Evolutionary conservation across 2,329 filamentous ascomycete species (phyloP), one percentile per base, ranked within the genome.

Genomic region (Pestalotiopsis sp.): DNA sequence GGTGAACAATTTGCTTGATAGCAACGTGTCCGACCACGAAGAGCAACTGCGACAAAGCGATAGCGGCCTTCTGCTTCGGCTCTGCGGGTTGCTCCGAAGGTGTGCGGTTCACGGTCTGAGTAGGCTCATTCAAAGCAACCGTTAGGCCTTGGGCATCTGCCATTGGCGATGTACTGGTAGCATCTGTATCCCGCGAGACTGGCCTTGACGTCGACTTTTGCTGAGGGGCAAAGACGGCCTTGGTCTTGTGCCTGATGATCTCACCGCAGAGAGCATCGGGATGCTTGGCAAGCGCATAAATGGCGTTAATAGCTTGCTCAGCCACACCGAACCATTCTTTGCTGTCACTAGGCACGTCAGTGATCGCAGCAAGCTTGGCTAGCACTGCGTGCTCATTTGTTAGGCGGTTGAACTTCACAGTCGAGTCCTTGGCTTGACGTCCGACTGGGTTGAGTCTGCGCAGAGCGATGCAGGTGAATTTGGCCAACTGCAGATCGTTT

Each of bases 1-100:
- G 88, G 78, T 99, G 96, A 0, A 99, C 97, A 73, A 99, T 99
- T 77, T 99, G 97, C 82, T 99, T 99, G 77, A 99, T 96, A 14
- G 96, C 96, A 61, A 98, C 92, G 76, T 99, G 96, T 0, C 96
- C 96, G 38, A 98, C 95, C 44, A 97, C 92, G 77, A 98, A 98
- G 0, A 99, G 85, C 1, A 99, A 86, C 75, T 98, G 96, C 0
- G 96, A 97, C 1, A 99, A 84, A 0, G 89, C 90, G 60, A 94
- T 86, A 1, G 93, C 90, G 4, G 90, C 88, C 72, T 91, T 93
- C 38, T 91, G 88, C 75, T 86, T 89, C 9, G 84, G 79, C 71
- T 82, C 82, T n/a, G 70, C 79, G 5, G 76, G 70, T 17, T 76
- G 74, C 56, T 79, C 76, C 44, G 73, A 75, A n/a, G 68, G 11